Conservation (phyloP, 108 stramenopile genomes). For the Skeletonema grethae region DNA sequence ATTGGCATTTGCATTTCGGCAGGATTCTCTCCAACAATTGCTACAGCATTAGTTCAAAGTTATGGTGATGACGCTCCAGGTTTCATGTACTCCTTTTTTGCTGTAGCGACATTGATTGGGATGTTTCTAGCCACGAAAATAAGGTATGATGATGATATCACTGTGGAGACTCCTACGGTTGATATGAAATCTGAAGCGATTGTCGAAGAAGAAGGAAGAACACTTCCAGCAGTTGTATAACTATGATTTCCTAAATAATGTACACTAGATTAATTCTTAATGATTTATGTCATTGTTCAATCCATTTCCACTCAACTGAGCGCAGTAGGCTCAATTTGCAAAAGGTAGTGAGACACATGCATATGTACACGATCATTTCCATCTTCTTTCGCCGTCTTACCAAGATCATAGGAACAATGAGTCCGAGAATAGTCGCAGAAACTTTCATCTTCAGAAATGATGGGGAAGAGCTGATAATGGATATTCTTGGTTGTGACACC, state of each 20-base stretch:
- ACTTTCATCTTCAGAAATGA: conserved; percentile 8
- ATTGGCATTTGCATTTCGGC: conserved; percentile 62
- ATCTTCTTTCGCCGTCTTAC: conserved; percentile 1
- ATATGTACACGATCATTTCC: conserved; percentile 5
- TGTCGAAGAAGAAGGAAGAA: conserved; percentile 5
- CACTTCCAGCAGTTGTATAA: neutral
- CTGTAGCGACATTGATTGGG: conserved; percentile 53
- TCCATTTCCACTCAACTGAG: neutral
- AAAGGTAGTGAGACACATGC: conserved; percentile 20
- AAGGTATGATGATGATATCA: neutral
- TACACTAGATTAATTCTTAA: neutral
- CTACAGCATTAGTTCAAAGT: conserved; percentile 55
- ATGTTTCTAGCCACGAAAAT: conserved; percentile 32
- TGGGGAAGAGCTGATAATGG: conserved; percentile 6
- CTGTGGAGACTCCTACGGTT: neutral
- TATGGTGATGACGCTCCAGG: conserved; percentile 50
- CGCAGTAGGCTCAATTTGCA: conserved; percentile 24
- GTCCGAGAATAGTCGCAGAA: neutral
- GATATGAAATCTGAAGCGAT: neutral
- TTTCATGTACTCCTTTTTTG: conserved; percentile 47
- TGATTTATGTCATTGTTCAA: neutral
- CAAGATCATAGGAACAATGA: neutral
- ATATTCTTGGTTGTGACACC: neutral
- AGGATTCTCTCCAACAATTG: conserved; percentile 64
- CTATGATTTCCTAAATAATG: neutral